Percentiles rank a stretch among this genome's conserved stretches.
phyloP scores from a whole-genome alignment of 78 protist species.

The Parvularia atlantis region DNA sequence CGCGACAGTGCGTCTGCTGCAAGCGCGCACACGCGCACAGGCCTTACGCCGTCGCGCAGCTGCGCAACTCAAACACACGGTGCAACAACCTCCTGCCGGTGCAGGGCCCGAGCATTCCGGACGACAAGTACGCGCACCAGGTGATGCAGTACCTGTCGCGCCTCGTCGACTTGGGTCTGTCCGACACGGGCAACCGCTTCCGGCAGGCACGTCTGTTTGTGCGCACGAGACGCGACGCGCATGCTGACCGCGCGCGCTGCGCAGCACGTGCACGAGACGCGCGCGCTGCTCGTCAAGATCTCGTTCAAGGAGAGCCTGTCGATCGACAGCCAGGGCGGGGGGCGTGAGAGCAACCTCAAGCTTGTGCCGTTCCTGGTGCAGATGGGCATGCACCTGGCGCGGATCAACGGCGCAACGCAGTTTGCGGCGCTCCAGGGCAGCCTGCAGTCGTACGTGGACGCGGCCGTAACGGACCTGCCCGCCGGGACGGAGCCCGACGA shows the following conservation, averaged over 20 bases:
- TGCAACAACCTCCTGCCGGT: conserved; percentile 71
- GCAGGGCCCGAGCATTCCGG: conserved; percentile 24
- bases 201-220: too few relatives aligned
- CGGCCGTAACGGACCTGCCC: too few relatives aligned
- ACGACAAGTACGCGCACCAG: conserved; percentile 15
- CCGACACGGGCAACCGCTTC: too few relatives aligned
- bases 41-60: conserved; percentile 82
- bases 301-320: conserved; percentile 44
- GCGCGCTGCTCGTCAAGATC: conserved; percentile 21
- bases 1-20: neutral
- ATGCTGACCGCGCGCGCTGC: conserved; percentile 35
- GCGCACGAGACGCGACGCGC: too few relatives aligned
- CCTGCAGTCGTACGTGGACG: too few relatives aligned
- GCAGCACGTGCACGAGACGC: conserved; percentile 43
- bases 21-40: conserved; percentile 22
- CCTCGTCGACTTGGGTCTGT: conserved; percentile 6
- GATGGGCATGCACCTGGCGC: conserved; percentile 35
- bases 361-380: conserved; percentile 50
- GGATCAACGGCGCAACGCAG: too few relatives aligned
- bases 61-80: conserved; percentile 61
- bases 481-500: too few relatives aligned
- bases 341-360: conserved; percentile 48
- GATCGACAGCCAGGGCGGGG: conserved; percentile 53
- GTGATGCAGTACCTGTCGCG: conserved; percentile 22
- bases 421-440: too few relatives aligned